Percentiles rank a stretch among this genome's conserved stretches.
phyloP scores from a whole-genome alignment of 2,329 filamentous ascomycete genomes.

The Penicillium palitans region DNA sequence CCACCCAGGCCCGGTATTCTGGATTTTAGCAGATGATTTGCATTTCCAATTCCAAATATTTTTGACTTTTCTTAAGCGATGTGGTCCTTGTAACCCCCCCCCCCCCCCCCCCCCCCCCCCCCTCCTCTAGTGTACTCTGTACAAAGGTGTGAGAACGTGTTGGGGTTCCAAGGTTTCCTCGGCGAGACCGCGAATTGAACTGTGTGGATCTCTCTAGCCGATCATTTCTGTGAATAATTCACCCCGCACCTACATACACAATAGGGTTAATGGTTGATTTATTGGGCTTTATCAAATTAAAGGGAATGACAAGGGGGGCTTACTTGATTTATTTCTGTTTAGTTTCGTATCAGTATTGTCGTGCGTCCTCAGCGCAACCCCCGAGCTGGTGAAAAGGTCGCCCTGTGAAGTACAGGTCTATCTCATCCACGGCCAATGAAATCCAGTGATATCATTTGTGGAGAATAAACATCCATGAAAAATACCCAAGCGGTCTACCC shows the following conservation, averaged over 20 bases:
- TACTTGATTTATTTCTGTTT: background rate
- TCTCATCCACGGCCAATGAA: background rate
- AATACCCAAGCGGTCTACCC: background rate
- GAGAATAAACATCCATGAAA: background rate
- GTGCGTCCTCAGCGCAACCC: background rate
- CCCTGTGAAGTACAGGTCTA: background rate
- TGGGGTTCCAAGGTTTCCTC: background rate
- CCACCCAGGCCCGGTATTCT: background rate
- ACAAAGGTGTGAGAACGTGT: background rate
- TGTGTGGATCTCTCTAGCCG: conserved; percentile 5
- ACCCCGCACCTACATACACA: conserved; percentile 6
- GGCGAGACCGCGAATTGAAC: background rate
- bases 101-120: no score
- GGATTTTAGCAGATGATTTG: background rate
- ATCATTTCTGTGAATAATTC: conserved; percentile 6
- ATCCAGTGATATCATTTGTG: background rate
- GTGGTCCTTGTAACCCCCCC: no score
- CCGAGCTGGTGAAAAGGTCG: background rate
- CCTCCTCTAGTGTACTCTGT: background rate
- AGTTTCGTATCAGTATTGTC: background rate
- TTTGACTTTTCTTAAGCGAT: conserved; percentile 4
- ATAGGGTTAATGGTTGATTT: background rate
- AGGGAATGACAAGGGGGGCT: background rate
- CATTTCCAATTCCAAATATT: conserved; percentile 6
- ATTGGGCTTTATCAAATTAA: background rate